Evolutionary conservation across 208 protist genomes (phyloP), one percentile per base, ranked within the genome.

Genomic region (Trypanosoma mega): DNA sequence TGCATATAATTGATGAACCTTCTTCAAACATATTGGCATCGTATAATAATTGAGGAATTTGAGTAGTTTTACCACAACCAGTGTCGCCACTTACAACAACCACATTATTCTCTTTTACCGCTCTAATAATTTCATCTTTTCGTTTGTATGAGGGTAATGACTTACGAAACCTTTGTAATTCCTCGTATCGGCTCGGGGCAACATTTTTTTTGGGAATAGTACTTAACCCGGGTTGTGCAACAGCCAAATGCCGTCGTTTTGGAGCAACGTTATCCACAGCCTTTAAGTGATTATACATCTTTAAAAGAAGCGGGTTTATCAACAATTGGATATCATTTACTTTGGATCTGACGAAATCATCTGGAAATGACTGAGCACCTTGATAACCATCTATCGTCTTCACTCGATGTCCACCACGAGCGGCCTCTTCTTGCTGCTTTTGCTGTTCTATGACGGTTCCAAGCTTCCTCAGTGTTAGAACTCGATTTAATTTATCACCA

Each of bases 31-130:
- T 78, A 9, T 74, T 61, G 1, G 78, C 34, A 57, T 94, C 84
- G 46, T 82, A 80, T 18, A 94, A 63, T 26, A 92, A 44, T 62
- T 96, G 90, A 21, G 92, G 87, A 47, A 97, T 93, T 76, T 98
- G 94, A 16, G 97, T 99, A 4, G 93, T 98, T 68, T 99, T 99
- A 34, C 98, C 98, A 30, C 91, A 98, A 26, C 98, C 98, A 2
- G 98, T 99, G 52, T 99, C 97, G 29, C 97, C 97, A 57, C 97
- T 95, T 4, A 99, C 76, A 33, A 96, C 62, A 33, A 88, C 56
- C 2, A 93, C 80, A 54, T 73, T 67, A 39, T 85, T 92, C 0
- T 74, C 52, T 20, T 57, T 58, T n/a, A 96, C 71, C 14, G 71
- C 59, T 27, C 70, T 43, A 44, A 94, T 51, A 39, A 96, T 88